Conservation (phyloP, 2,329 filamentous ascomycete genomes). For the Venturia aucupariae region DNA sequence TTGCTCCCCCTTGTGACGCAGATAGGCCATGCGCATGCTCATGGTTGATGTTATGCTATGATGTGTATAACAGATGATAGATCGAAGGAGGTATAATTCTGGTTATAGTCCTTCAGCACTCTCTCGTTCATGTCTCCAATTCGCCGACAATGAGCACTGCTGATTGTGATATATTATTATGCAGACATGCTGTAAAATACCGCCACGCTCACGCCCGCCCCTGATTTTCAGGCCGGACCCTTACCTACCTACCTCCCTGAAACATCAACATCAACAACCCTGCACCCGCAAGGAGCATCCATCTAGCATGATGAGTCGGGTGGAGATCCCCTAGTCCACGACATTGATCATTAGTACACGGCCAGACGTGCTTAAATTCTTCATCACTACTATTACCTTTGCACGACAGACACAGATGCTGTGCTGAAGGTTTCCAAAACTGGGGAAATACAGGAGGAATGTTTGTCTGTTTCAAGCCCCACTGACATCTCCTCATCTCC, state of each 20-base stretch:
- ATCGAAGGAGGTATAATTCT: too few relatives aligned
- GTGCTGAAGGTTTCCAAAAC: not conserved
- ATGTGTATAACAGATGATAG: not conserved
- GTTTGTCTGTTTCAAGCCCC: not conserved
- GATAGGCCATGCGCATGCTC: slow-evolving; percentile 60
- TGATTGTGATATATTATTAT: not conserved
- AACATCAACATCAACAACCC: not conserved
- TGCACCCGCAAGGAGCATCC: not conserved
- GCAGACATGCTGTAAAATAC: not conserved
- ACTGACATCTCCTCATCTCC: not conserved
- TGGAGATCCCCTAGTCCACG: not conserved
- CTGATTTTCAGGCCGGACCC: not conserved
- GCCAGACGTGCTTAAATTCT: not conserved
- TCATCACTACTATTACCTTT: too few relatives aligned
- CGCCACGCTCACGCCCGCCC: not conserved
- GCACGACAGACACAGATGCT: not conserved
- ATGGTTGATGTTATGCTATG: slow-evolving; percentile 2
- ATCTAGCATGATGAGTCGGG: not conserved
- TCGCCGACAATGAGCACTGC: too few relatives aligned
- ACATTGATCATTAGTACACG: too few relatives aligned
- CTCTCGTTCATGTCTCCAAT: too few relatives aligned
- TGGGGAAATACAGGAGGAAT: not conserved
- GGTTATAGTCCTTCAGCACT: too few relatives aligned
- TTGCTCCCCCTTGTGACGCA: slow-evolving; percentile 68
- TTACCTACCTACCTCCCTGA: not conserved